Conservation (phyloP, 2,329 filamentous ascomycete species). For the Acrocalymma vagum region DNA sequence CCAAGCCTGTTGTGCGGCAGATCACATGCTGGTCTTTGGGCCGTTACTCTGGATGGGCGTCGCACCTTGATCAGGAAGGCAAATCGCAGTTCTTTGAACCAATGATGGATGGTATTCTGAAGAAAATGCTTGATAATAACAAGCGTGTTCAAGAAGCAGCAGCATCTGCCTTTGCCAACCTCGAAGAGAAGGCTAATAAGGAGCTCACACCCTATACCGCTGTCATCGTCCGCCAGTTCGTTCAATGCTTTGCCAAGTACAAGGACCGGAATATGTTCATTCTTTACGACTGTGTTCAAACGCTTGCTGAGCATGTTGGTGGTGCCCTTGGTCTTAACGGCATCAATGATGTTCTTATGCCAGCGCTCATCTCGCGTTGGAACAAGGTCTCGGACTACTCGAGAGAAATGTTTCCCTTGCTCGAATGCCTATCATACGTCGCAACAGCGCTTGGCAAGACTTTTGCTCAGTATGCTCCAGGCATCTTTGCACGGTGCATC, state of each 20-base stretch:
- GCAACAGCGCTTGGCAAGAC: slow-evolving; percentile 82
- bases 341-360: slow-evolving; percentile 89
- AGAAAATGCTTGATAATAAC: slow-evolving; percentile 95
- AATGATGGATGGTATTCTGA: slow-evolving; percentile 95
- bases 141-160: slow-evolving; percentile 98
- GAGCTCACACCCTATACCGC: slow-evolving; percentile 84
- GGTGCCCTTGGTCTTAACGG: slow-evolving; percentile 80
- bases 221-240: slow-evolving; percentile 91
- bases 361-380: slow-evolving; percentile 88
- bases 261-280: slow-evolving; percentile 99
- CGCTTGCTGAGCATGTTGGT: slow-evolving; percentile 89
- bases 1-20: slow-evolving; percentile 89
- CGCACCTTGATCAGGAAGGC: slow-evolving; percentile 73
- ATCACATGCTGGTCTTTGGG: slow-evolving; percentile 99
- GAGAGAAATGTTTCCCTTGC: slow-evolving; percentile 88
- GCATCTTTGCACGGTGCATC: slow-evolving; percentile 88
- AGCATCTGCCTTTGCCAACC: slow-evolving; percentile 92
- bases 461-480: slow-evolving; percentile 85
- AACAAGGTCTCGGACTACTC: slow-evolving; percentile 87
- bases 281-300: slow-evolving; percentile 98
- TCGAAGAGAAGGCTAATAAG: slow-evolving; percentile 91
- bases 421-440: slow-evolving; percentile 97
- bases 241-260: slow-evolving; percentile 91
- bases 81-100: slow-evolving; percentile 86
- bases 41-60: slow-evolving; percentile 92